These are phyloP conservation scores for Microdochium bolleyi DNA, from an alignment of 2,329 filamentous ascomycete genomes.

Conservation along the genomic window DNA sequence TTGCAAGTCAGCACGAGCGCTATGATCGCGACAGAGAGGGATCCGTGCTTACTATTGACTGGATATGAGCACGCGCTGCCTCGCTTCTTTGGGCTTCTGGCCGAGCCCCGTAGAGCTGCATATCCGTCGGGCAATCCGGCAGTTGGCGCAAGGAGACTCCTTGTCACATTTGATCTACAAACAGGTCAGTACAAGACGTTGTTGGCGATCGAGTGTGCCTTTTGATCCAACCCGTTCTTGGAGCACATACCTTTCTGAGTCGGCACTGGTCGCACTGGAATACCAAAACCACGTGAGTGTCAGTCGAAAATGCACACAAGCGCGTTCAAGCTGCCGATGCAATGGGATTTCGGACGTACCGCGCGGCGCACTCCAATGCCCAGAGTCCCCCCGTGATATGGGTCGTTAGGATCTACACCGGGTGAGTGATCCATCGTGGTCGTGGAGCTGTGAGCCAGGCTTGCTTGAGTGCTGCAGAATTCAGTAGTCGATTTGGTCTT, in stretches of 20 bases:
- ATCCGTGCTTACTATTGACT: conserved; percentile 45
- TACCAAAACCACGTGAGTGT: not conserved
- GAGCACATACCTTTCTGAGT: conserved; percentile 14
- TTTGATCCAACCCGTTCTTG: not conserved
- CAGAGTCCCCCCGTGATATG: not conserved
- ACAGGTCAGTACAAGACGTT: not conserved
- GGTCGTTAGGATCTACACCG: not conserved
- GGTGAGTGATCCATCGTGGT: not conserved
- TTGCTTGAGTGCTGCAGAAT: too few relatives aligned
- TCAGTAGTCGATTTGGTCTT: too few relatives aligned
- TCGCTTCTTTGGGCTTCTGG: conserved; percentile 45
- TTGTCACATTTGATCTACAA: conserved; percentile 50
- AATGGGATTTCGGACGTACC: not conserved
- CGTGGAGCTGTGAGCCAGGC: too few relatives aligned
- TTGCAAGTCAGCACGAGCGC: not conserved
- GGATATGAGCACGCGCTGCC: conserved; percentile 50
- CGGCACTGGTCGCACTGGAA: conserved; percentile 20
- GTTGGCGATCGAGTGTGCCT: not conserved
- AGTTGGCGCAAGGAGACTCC: conserved; percentile 50
- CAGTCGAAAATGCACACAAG: not conserved
- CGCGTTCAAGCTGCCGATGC: not conserved
- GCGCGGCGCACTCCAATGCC: not conserved
- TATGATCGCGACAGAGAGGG: not conserved
- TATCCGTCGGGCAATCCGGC: conserved; percentile 40
- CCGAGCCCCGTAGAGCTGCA: conserved; percentile 48